Percentiles rank a stretch among this genome's conserved stretches.
Evolutionary conservation across 1,139 yeast species (phyloP).

Genomic region (Hyphopichia pseudoburtonii): DNA sequence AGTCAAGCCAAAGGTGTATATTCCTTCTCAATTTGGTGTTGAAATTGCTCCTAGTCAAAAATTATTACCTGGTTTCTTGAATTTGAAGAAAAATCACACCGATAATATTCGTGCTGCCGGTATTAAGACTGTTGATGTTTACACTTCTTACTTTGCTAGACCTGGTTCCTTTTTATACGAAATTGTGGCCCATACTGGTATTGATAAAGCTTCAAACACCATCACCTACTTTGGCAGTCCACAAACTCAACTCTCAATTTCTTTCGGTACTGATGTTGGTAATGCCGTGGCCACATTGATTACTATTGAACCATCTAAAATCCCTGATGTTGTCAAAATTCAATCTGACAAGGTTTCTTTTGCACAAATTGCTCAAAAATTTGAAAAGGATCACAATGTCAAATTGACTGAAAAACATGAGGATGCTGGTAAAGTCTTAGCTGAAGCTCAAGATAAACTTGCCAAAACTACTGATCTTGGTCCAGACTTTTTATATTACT

Average conservation of each 20-base stretch:
- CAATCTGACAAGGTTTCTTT: conserved; percentile 41
- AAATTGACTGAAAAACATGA: conserved; percentile 27
- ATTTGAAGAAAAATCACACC: conserved; percentile 39
- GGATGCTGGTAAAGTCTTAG: conserved; percentile 30
- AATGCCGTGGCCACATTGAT: conserved; percentile 40
- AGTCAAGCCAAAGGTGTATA: conserved; percentile 51
- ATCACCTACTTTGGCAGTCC: conserved; percentile 47
- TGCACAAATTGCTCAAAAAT: conserved; percentile 38
- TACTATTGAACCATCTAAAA: conserved; percentile 33
- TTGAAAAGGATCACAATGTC: conserved; percentile 41
- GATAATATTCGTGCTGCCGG: conserved; percentile 41
- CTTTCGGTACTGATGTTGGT: conserved; percentile 49
- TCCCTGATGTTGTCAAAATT: conserved; percentile 49
- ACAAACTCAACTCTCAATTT: conserved; percentile 27
- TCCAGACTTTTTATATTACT: conserved; percentile 28
- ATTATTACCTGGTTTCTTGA: conserved; percentile 35
- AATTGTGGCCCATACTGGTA: conserved; percentile 36
- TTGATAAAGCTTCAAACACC: conserved; percentile 30
- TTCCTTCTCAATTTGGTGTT: conserved; percentile 65
- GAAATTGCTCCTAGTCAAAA: conserved; percentile 29
- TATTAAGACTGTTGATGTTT: conserved; percentile 51
- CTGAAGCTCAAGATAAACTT: conserved; percentile 28
- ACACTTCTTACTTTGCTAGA: conserved; percentile 44
- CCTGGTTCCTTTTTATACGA: conserved; percentile 39
- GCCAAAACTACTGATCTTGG: conserved; percentile 27